phyloP scores from a whole-genome alignment of 2,329 filamentous ascomycete species.

The Hypomyces rosellus region DNA sequence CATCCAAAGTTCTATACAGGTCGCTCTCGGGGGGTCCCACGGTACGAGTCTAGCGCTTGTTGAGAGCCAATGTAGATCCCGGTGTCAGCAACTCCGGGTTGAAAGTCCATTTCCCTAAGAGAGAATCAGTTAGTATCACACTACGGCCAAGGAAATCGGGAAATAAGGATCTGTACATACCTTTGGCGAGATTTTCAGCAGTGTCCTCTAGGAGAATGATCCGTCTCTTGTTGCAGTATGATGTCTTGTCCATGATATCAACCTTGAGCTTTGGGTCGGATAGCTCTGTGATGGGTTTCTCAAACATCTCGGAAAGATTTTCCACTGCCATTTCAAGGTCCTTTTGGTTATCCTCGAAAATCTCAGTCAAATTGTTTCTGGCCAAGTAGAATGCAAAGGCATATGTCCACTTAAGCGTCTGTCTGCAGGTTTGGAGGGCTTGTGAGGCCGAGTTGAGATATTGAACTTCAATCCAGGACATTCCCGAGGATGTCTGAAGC shows the following conservation, averaged over 20 bases:
- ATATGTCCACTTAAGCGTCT: slow-evolving; percentile 98
- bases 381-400: slow-evolving; percentile 97
- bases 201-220: slow-evolving; percentile 89
- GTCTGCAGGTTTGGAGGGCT: slow-evolving; percentile 90
- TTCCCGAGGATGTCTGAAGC: slow-evolving; percentile 84
- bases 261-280: slow-evolving; percentile 86
- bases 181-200: slow-evolving; percentile 81
- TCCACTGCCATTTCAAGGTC: slow-evolving; percentile 97
- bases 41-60: slow-evolving; percentile 3
- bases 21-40: neutral
- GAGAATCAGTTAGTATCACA: slow-evolving; percentile 18
- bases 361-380: slow-evolving; percentile 90
- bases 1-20: too few relatives aligned
- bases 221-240: slow-evolving; percentile 89
- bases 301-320: slow-evolving; percentile 97
- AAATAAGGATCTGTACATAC: slow-evolving; percentile 40
- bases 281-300: slow-evolving; percentile 87
- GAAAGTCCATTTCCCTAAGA: slow-evolving; percentile 41
- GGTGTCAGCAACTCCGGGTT: slow-evolving; percentile 22
- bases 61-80: slow-evolving; percentile 8
- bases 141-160: too few relatives aligned
- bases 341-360: slow-evolving; percentile 98
- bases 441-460: slow-evolving; percentile 92
- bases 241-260: slow-evolving; percentile 97
- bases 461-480: slow-evolving; percentile 99